Evolutionary conservation across 1,284 basidiomycete species (phyloP).

Genomic region (Cryptococcus wingfieldii): DNA sequence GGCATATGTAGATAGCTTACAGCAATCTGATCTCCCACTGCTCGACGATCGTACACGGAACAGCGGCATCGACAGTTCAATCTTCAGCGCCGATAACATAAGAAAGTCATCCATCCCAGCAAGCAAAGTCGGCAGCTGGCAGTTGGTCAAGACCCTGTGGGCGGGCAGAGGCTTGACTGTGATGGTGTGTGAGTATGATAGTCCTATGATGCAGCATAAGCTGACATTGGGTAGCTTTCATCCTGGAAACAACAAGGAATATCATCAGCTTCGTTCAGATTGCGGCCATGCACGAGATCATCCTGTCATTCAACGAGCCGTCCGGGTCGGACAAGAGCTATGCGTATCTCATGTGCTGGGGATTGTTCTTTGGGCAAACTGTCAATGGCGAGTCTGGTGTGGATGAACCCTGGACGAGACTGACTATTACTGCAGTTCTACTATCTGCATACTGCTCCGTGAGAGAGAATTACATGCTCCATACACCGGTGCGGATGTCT

Average conservation of each 20-base stretch:
- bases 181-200: conserved; percentile 27
- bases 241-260: conserved; percentile 29
- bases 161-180: conserved; percentile 26
- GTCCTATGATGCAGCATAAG: background rate
- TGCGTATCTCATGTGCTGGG: conserved; percentile 44
- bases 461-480: conserved; percentile 42
- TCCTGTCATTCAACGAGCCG: conserved; percentile 29
- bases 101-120: conserved; percentile 2
- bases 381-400: conserved; percentile 20
- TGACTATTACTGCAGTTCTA: conserved; percentile 11
- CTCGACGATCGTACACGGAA: conserved; percentile 36
- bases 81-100: conserved; percentile 5
- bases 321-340: conserved; percentile 31
- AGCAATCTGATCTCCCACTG: conserved; percentile 36
- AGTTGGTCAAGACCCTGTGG: conserved; percentile 33
- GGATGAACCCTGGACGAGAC: no score
- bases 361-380: conserved; percentile 36
- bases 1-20: conserved; percentile 25
- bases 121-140: conserved; percentile 19
- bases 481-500: conserved; percentile 40
- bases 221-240: conserved; percentile 19
- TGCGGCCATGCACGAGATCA: conserved; percentile 39
- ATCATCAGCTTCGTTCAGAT: conserved; percentile 34
- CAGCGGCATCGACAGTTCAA: conserved; percentile 11
- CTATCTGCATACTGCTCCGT: conserved; percentile 27